Percentiles rank a stretch among this genome's conserved stretches.
These are phyloP conservation scores for Biscogniauxia marginata DNA, from an alignment of 2,329 filamentous ascomycete species.

Conservation along the genomic window DNA sequence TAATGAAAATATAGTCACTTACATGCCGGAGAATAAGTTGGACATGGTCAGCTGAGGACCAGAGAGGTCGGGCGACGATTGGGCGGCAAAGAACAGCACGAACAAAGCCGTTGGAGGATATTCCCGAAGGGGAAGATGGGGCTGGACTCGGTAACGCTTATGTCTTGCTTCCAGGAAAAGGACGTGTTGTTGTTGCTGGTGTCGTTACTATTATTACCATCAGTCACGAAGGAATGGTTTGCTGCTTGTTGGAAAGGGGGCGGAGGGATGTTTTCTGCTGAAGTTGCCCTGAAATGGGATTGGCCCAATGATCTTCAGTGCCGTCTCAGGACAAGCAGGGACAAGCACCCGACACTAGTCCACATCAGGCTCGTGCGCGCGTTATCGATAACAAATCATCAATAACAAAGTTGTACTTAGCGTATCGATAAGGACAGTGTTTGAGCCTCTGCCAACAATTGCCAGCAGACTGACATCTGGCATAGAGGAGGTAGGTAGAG, in stretches of 20 bases:
- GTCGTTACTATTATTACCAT: conserved; percentile 10
- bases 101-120: conserved; percentile 1
- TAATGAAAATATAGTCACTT: conserved; percentile 36
- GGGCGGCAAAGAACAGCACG: conserved; percentile 6
- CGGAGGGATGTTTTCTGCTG: conserved; percentile 18
- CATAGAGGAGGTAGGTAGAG: neutral
- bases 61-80: conserved; percentile 20
- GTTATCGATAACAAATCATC: conserved; percentile 15
- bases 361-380: neutral
- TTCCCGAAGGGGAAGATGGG: neutral
- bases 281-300: conserved; percentile 22
- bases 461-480: neutral
- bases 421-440: conserved; percentile 1
- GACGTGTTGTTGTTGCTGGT: conserved; percentile 8
- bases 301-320: conserved; percentile 19
- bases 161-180: conserved; percentile 8
- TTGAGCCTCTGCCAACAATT: neutral
- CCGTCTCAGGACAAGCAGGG: conserved; percentile 22
- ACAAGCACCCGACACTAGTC: conserved; percentile 16
- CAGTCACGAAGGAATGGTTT: neutral
- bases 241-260: conserved; percentile 16
- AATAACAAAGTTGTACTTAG: too few relatives aligned
- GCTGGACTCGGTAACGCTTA: too few relatives aligned
- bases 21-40: conserved; percentile 63
- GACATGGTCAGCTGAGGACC: conserved; percentile 46